Evolutionary conservation across 169 alveolate genomes (phyloP), one percentile per base, ranked within the genome.

Genomic region (Plasmodium falciparum): DNA sequence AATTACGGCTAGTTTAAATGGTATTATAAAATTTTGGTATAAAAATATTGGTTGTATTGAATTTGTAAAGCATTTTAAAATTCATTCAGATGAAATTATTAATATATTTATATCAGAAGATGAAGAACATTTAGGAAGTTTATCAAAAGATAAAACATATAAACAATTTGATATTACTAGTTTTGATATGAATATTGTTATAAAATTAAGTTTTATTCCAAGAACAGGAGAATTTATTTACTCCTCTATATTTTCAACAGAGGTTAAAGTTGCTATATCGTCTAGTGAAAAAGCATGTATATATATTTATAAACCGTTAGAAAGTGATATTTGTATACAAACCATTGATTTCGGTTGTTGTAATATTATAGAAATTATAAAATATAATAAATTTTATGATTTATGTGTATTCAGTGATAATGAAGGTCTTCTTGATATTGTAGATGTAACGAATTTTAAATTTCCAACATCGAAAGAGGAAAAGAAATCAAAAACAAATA

Each of bases 1-100:
- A 73, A 92, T 98, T 11, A 98, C 99, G 3, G 98, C 98, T 43
- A 96, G 99, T 71, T 91, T 93, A 76, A 99, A 98, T 74, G 99
- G 99, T 2, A 96, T 95, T 47, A 94, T 99, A 20, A 98, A 98
- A 88, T 98, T 99, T 95, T 99, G 99, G 99, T 98, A 97, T 92
- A 97, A 97, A 75, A 94, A 95, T 74, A 95, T 89, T 65, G 97
- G 96, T 52, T 98, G 98, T 62, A 96, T 99, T 20, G 99, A 98
- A 94, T 98, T 97, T 86, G 99, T 98, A 24, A 99, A 98, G 92
- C 98, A 97, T 88, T 97, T 97, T 93, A 94, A 97, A 72, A 99
- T 99, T 12, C 99, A 98, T 73, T 90, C 94, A 15, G 96, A 98
- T 90, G 94, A 74, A 26, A 94, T 94, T 61, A 92, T 88, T 4